Evolutionary conservation across 2,329 filamentous ascomycete species (phyloP).

Genomic region (Nemania sp.): DNA sequence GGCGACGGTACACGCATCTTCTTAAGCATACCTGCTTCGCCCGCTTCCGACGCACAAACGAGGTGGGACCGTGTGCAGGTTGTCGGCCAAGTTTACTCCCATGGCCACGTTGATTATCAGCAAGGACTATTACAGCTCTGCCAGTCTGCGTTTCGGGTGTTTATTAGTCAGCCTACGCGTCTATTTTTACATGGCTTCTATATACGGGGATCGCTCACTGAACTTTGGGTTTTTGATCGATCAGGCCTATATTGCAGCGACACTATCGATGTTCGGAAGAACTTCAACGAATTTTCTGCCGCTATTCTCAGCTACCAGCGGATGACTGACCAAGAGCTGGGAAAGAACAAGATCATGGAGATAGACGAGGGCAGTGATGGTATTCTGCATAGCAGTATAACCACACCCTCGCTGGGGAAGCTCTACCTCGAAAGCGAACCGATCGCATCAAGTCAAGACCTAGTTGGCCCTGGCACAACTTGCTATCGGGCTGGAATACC

Average conservation of each 20-base stretch:
- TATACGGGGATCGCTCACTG: conserved; percentile 38
- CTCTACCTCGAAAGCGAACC: conserved; percentile 38
- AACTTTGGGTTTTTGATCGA: conserved; percentile 45
- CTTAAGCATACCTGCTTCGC: conserved; percentile 19
- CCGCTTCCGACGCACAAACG: conserved; percentile 2
- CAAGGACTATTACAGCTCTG: conserved; percentile 30
- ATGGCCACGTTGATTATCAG: conserved; percentile 17
- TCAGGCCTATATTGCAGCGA: conserved; percentile 42
- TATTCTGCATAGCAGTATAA: conserved; percentile 19
- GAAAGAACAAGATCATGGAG: conserved; percentile 31
- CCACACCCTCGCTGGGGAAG: conserved; percentile 28
- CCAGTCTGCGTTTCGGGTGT: conserved; percentile 32
- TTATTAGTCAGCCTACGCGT: conserved; percentile 39
- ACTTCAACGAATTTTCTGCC: conserved; percentile 37
- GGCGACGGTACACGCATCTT: conserved; percentile 22
- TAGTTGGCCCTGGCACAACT: conserved; percentile 39
- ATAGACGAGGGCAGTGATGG: conserved; percentile 31
- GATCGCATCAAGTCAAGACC: conserved; percentile 31
- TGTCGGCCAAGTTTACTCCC: conserved; percentile 28
- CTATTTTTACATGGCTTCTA: conserved; percentile 44
- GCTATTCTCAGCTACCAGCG: conserved; percentile 37
- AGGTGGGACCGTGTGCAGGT: conserved; percentile 30
- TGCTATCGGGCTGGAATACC: conserved; percentile 38
- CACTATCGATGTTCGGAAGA: conserved; percentile 36
- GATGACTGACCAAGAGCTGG: conserved; percentile 39